Base-by-base conservation (phyloP, 352 stramenopile genomes). In the Globisporangium paddicum region DNA sequence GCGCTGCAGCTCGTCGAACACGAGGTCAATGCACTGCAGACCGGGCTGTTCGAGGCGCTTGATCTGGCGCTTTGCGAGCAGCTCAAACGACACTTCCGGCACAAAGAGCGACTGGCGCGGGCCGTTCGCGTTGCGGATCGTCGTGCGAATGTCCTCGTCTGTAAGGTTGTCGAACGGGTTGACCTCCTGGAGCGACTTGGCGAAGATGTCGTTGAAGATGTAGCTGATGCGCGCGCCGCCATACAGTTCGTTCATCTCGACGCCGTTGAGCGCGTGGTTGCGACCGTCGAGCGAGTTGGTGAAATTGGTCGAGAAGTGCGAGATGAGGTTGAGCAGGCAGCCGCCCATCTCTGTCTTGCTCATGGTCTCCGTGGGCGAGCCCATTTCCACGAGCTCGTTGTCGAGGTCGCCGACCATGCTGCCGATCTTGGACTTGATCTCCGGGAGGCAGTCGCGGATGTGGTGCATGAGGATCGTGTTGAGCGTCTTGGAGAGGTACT, bases 401-500 rank as follows among this genome's bases (percentile, higher is more conserved):
- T 98, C 89, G 4, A 99, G 79, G 64, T 99, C 96, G 9, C 64
- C 67, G 62, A 99, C 86, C 93, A 99, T 98, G 58, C 81, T 89
- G 50, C 85, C 86, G 67, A 99, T 99, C 58, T 97, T 91, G 53
- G 87, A 96, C 79, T 99, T 99, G 67, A 99, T 97, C 44, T 99
- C 97, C 0, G 98, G 98, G 25, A 99, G 75, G 61, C 93, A 98
- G 67, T 99, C 97, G 38, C 97, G 90, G 71, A 99, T 99, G 77
- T 99, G 97, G 73, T 98, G 90, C 90, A 99, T 99, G 18, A 99
- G 75, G 56, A 99, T 99, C 40, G 86, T 95, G 75, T 99, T 99
- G 42, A 99, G 87, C 55, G 80, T 97, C 66, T 98, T 95, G 34
- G 96, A 92, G 26, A 99, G 75, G 61, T 98, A 98, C 62, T 86